Evolutionary conservation across 192 early-diverging fungal genomes (phyloP).

Genomic region (Backusella tarrabulga): DNA sequence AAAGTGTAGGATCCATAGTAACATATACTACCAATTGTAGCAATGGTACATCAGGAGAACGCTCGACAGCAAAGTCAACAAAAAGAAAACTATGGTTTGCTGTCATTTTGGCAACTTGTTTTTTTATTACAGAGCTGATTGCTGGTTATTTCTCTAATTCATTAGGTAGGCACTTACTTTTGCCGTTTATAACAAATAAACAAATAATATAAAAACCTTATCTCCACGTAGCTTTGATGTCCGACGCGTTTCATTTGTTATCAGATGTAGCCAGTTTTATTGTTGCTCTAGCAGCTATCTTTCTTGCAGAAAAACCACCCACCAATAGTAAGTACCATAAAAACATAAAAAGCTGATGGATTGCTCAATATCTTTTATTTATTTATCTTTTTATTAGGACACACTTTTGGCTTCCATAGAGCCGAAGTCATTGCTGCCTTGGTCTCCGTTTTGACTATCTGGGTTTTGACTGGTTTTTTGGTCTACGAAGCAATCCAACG

Average conservation of each 20-base stretch:
- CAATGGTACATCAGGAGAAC: constrained; percentile 11
- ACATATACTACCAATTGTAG: constrained; percentile 8
- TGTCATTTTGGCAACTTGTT: constrained; percentile 51
- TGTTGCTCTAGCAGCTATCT: constrained; percentile 66
- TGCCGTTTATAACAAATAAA: background rate
- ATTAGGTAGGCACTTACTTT: constrained; percentile 35
- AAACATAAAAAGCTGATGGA: background rate
- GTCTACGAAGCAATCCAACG: constrained; percentile 71
- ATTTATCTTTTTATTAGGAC: constrained; percentile 25
- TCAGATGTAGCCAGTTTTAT: constrained; percentile 71
- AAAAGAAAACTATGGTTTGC: constrained; percentile 55
- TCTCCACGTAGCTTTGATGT: constrained; percentile 61
- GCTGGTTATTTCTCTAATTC: constrained; percentile 56
- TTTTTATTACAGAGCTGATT: constrained; percentile 65
- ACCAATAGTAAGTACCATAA: constrained; percentile 45
- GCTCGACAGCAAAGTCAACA: constrained; percentile 3
- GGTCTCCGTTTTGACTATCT: constrained; percentile 70
- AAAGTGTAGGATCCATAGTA: background rate
- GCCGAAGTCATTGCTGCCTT: constrained; percentile 81
- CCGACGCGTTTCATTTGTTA: constrained; percentile 77
- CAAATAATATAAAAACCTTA: background rate
- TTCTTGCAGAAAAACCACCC: constrained; percentile 59
- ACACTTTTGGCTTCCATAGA: constrained; percentile 76
- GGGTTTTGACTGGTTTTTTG: constrained; percentile 66
- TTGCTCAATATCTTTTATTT: background rate